Percentiles rank a stretch among this genome's conserved stretches.
phyloP scores from a whole-genome alignment of 805 yeast species.

The Myxozyma udenii region DNA sequence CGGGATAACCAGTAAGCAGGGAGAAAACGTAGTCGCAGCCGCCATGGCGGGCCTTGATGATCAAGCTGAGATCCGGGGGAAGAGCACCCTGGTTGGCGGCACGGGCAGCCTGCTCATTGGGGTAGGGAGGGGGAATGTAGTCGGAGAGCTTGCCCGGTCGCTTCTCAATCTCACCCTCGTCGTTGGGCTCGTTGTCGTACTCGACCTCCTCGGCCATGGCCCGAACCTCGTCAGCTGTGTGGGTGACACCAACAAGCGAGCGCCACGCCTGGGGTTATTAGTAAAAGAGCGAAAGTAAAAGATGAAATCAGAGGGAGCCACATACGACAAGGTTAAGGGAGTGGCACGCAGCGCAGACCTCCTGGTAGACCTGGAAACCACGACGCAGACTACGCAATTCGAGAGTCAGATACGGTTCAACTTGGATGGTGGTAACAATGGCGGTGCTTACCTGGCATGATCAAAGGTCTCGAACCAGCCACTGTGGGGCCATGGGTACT shows the following conservation, averaged over 20 bases:
- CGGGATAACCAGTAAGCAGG: slow-evolving; percentile 96
- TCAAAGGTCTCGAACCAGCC: slow-evolving; percentile 63
- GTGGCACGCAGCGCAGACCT: slow-evolving; percentile 99
- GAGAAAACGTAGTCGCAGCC: slow-evolving; percentile 94
- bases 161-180: slow-evolving; percentile 95
- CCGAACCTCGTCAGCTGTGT: slow-evolving; percentile 83
- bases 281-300: no score
- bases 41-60: slow-evolving; percentile 99
- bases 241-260: slow-evolving; percentile 94
- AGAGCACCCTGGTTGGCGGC: slow-evolving; percentile 99
- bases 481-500: slow-evolving; percentile 87
- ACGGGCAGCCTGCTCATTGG: slow-evolving; percentile 98
- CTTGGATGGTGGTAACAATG: not conserved
- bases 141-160: slow-evolving; percentile 98
- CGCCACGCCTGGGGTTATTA: slow-evolving; percentile 72
- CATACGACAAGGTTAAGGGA: slow-evolving; percentile 76
- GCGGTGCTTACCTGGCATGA: slow-evolving; percentile 32
- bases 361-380: slow-evolving; percentile 98
- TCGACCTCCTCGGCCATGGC: slow-evolving; percentile 94
- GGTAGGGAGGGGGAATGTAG: slow-evolving; percentile 90
- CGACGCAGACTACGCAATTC: slow-evolving; percentile 84
- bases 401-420: not conserved
- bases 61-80: slow-evolving; percentile 95
- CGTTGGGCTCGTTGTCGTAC: slow-evolving; percentile 95
- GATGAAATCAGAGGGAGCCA: not conserved